Evolutionary conservation across 139 green algal species (phyloP), one percentile per base, ranked within the genome.

Genomic region (Pleodorina starrii): DNA sequence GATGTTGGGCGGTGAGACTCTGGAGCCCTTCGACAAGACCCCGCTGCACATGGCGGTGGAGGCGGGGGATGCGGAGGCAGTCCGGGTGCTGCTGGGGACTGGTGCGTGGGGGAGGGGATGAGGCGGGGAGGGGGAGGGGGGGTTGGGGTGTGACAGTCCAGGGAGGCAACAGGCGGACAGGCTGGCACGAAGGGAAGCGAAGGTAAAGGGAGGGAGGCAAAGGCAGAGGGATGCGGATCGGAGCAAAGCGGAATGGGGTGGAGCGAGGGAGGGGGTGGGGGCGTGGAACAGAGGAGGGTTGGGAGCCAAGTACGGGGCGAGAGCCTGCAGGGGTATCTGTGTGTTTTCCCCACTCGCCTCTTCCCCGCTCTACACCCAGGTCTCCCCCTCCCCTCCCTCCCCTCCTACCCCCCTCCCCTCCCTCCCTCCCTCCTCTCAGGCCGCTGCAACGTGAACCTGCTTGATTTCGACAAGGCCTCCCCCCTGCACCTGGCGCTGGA

Each of bases 401-500:
- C 35, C 29, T 44, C 44, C 46, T 57, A 3, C 17, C 46, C 36
- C 46, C 29, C 40, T 38, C 40, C 0, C 19, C 42, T 38, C 25
- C 43, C 50, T 66, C 23, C 50, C 40, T 35, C 12, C 71, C 71
- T 32, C 2, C 38, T 59, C 19, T 0, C 78, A 72, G 50, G 77
- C 81, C 84, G 87, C 87, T 86, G 87, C 90, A 43, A 92, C 23
- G 71, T 86, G 4, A 87, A 92, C 71, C 54, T 92, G 19, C 36
- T 74, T 19, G 93, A 95, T 69, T 96, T 93, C 44, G 91, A 95
- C 68, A 92, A 91, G 11, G 78, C 89, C 79, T 88, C 89, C 0
- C 59, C 91, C 17, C 91, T 96, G 72, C 93, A 96, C 72, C 14
- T 91, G 12, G 94, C 94, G 19, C 59, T 96, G 71, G 93, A 95